Evolutionary conservation across 208 protist species (phyloP).

Genomic region (Leishmania guyanensis): DNA sequence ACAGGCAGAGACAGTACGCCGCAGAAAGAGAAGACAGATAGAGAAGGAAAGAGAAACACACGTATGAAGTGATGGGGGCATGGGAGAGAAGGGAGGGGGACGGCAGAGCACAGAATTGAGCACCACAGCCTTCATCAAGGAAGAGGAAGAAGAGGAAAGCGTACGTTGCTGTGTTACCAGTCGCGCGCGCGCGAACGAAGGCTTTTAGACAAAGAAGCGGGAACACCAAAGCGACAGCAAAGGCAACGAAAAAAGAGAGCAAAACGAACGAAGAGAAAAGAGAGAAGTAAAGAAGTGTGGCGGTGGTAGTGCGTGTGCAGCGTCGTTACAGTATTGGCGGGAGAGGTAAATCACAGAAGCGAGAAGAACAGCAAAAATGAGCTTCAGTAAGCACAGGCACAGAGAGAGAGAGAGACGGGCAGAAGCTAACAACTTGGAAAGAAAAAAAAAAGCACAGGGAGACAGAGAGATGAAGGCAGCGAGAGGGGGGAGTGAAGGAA

Average conservation of each 20-base stretch:
- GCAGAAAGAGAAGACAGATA: not conserved
- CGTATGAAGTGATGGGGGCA: too few species aligned
- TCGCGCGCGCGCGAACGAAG: not conserved
- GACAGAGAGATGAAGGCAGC: too few species aligned
- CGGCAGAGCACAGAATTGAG: not conserved
- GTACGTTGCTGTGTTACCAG: not conserved
- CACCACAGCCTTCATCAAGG: not conserved
- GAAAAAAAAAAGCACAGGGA: not conserved
- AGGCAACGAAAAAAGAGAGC: not conserved
- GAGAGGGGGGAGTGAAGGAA: too few species aligned
- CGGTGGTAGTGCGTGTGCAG: not conserved
- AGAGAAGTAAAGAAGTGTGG: not conserved
- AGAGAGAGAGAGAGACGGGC: conserved; percentile 2
- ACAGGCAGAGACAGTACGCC: not conserved
- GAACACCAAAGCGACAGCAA: not conserved
- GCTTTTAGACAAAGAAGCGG: too few species aligned
- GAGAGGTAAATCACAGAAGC: too few species aligned
- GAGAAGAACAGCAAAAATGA: too few species aligned
- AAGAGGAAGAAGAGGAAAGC: not conserved
- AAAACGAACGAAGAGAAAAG: too few species aligned
- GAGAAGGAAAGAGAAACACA: not conserved
- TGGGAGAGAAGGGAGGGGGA: not conserved
- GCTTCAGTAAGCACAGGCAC: not conserved
- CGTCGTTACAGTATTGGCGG: too few species aligned
- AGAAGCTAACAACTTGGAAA: not conserved